Evolutionary conservation across 352 stramenopile genomes (phyloP), one percentile per base, ranked within the genome.

Genomic region (Phytophthora hybrid): DNA sequence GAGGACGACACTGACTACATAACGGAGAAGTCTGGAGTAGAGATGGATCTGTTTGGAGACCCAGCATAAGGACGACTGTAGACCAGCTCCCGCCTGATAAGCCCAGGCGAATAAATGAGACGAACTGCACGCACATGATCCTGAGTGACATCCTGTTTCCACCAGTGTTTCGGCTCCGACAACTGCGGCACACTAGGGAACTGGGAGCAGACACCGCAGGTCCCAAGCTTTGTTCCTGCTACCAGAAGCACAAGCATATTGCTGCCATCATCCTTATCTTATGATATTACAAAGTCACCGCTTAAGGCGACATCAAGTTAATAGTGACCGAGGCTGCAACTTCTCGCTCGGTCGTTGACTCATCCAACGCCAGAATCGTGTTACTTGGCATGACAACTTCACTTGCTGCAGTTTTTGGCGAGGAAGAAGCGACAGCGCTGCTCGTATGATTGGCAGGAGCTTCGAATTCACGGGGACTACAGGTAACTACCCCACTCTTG

Each of bases 1-100:
- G 85, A 93, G 58, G 87, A 95, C 29, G 87, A 92, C 44, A 77
- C 79, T 23, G 82, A 87, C 46, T 83, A 79, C 37, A 76, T 84
- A 37, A 76, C 60, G 44, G 79, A 79, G 39, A 84, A 85, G 13
- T 62, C 70, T 6, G 82, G 84, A 55, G 51, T 83, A 58, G 81
- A 88, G 51, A 79, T 84, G 65, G 82, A 89, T 58, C 52, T 89
- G 23, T 91, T 86, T 51, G 63, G 59, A 21, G 76, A 74, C 39
- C 67, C 78, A 39, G 76, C 73, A 57, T 79, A 77, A 37, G 46
- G 26, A 57, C 61, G 41, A 31, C 19, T 16, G n/a, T 55, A 55
- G 49, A 55, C 49, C n/a, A 54, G 49, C 4, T 51, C 16, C 37
- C 26, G 37, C 37, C 37, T 44, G 37, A 44, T 14, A 14, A 44